phyloP scores from a whole-genome alignment of 331 rosid species.

The Prunus yedoensis region DNA sequence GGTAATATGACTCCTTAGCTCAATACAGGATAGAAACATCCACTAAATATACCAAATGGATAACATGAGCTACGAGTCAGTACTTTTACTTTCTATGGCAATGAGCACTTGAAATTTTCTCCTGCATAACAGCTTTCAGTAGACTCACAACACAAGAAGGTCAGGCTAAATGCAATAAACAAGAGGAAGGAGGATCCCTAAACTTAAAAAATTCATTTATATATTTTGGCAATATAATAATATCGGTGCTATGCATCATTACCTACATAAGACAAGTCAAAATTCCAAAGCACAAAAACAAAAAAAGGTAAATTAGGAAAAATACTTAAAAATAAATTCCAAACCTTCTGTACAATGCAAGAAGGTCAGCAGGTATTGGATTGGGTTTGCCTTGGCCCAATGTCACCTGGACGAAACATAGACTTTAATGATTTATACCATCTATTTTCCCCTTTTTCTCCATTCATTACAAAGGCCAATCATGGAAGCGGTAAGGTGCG shows the following conservation, averaged over 20 bases:
- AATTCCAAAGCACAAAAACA: background rate
- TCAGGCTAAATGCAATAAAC: background rate
- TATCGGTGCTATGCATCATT: background rate
- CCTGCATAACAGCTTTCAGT: background rate
- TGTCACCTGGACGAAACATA: slow-evolving; percentile 36
- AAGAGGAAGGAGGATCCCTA: background rate
- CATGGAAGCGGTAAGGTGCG: background rate
- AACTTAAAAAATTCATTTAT: too few relatives aligned
- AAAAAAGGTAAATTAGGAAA: background rate
- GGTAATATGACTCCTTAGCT: background rate
- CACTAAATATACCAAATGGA: background rate
- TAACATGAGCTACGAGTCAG: background rate
- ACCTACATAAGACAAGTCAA: background rate
- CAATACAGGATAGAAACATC: background rate
- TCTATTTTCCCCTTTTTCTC: background rate
- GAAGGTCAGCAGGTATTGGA: slow-evolving; percentile 61
- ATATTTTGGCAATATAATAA: too few relatives aligned
- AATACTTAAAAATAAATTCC: slow-evolving; percentile 6
- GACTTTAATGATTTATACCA: background rate
- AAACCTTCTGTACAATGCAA: slow-evolving; percentile 66
- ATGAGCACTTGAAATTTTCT: background rate
- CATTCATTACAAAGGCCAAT: background rate
- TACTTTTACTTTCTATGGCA: too few relatives aligned
- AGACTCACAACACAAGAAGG: background rate
- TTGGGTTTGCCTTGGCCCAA: slow-evolving; percentile 37